Evolutionary conservation across 148 eudicot genomes (phyloP).

Genomic region (Chenopodium berlandieri): DNA sequence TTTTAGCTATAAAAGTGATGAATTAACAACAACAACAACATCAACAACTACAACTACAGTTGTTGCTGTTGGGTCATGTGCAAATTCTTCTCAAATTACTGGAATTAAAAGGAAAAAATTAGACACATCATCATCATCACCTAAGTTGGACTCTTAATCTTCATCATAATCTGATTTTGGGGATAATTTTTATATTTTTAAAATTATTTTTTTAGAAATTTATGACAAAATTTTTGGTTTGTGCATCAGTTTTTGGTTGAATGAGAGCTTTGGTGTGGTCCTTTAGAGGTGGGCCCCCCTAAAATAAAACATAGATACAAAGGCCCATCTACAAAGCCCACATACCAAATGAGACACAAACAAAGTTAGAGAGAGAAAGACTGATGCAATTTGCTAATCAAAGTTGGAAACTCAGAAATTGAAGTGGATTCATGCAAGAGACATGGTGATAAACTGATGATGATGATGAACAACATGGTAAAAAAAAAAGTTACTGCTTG

Average conservation of each 20-base stretch:
- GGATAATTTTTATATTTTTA: too few relatives aligned
- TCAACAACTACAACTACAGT: conserved; percentile 2
- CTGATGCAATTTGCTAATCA: conserved; percentile 10
- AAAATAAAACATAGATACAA: conserved; percentile 12
- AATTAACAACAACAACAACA: conserved; percentile 10
- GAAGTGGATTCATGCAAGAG: conserved; percentile 31
- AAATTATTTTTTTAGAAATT: background rate
- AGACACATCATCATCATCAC: conserved; percentile 20
- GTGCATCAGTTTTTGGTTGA: conserved; percentile 28
- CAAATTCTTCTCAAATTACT: conserved; percentile 34
- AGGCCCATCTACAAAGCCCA: conserved; percentile 6
- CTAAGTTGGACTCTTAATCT: conserved; percentile 14
- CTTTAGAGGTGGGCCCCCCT: conserved; percentile 5
- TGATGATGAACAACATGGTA: conserved; percentile 7
- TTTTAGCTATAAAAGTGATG: conserved; percentile 56
- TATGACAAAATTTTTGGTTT: conserved; percentile 21
- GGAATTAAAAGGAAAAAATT: conserved; percentile 46
- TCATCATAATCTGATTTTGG: background rate
- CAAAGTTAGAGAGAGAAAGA: conserved; percentile 13
- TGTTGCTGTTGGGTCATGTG: conserved; percentile 35
- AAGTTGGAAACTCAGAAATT: conserved; percentile 9
- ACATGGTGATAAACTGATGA: conserved; percentile 28
- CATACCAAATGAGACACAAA: conserved; percentile 27
- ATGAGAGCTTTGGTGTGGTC: conserved; percentile 41
- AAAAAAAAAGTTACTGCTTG: conserved; percentile 9